Percentiles rank a stretch among this genome's conserved stretches.
Evolutionary conservation across 1,284 basidiomycete species (phyloP).

Genomic region (Exsudoporus floridanus): DNA sequence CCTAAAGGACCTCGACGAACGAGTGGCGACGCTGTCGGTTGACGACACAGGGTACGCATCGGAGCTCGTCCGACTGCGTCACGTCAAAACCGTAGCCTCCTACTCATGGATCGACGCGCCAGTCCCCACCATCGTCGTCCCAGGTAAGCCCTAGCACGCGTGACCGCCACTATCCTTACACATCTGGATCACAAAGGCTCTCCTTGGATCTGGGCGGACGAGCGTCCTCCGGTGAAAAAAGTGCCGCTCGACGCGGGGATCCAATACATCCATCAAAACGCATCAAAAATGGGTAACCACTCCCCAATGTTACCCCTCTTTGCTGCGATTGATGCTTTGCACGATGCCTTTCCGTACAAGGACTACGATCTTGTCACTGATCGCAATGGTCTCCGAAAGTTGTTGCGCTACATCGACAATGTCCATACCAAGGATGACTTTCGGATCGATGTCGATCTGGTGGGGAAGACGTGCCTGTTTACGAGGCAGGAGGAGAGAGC

Average conservation of each 20-base stretch:
- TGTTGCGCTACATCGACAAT: slow-evolving; percentile 34
- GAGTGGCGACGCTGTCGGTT: slow-evolving; percentile 15
- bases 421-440: slow-evolving; percentile 23
- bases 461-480: slow-evolving; percentile 34
- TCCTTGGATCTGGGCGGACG: slow-evolving; percentile 34
- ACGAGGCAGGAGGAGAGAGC: slow-evolving; percentile 28
- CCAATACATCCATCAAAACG: slow-evolving; percentile 34
- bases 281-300: slow-evolving; percentile 30
- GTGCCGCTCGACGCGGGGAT: slow-evolving; percentile 32
- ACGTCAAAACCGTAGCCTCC: slow-evolving; percentile 31
- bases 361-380: slow-evolving; percentile 38
- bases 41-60: slow-evolving; percentile 13
- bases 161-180: background rate
- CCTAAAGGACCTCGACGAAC: slow-evolving; percentile 27
- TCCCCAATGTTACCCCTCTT: slow-evolving; percentile 39
- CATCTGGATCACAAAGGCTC: slow-evolving; percentile 17
- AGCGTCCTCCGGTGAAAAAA: slow-evolving; percentile 18
- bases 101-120: slow-evolving; percentile 37
- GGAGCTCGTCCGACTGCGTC: slow-evolving; percentile 24
- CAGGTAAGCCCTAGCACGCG: slow-evolving; percentile 22
- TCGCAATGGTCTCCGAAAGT: slow-evolving; percentile 39
- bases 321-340: slow-evolving; percentile 36
- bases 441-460: slow-evolving; percentile 39
- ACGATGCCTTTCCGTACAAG: slow-evolving; percentile 29
- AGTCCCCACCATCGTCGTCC: slow-evolving; percentile 33